Evolutionary conservation across 441 rosid species (phyloP).

Genomic region (Bruguiera hainesii): DNA sequence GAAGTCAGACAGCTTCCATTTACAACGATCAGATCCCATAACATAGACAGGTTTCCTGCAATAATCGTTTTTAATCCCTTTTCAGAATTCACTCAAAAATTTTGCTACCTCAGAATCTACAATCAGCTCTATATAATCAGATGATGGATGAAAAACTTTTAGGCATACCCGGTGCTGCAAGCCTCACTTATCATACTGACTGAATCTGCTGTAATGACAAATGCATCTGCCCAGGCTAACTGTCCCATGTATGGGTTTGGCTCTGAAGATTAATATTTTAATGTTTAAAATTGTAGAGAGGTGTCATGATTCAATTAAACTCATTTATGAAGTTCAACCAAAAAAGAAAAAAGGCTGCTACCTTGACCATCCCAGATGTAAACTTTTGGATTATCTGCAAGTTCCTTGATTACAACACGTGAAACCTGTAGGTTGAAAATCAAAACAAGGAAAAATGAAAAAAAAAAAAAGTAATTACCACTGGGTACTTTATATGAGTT

Average conservation of each 20-base stretch:
- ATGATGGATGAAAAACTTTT: slow-evolving; percentile 3
- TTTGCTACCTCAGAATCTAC: background rate
- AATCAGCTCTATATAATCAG: background rate
- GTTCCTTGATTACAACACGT: slow-evolving; percentile 49
- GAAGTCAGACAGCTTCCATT: slow-evolving; percentile 83
- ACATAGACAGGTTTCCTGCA: slow-evolving; percentile 91
- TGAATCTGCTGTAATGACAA: slow-evolving; percentile 89
- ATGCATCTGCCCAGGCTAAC: slow-evolving; percentile 97
- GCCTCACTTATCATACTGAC: slow-evolving; percentile 93
- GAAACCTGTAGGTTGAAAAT: slow-evolving; percentile 44
- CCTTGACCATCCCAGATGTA: slow-evolving; percentile 88
- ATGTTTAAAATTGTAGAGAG: slow-evolving; percentile 9
- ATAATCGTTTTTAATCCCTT: slow-evolving; percentile 1
- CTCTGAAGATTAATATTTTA: slow-evolving; percentile 41
- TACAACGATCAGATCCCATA: slow-evolving; percentile 74
- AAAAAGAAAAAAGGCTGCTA: slow-evolving; percentile 12
- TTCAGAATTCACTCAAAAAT: slow-evolving; percentile 3
- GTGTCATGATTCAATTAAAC: background rate
- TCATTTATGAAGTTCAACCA: slow-evolving; percentile 7
- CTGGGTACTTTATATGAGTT: background rate
- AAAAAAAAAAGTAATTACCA: background rate
- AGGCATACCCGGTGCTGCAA: slow-evolving; percentile 87
- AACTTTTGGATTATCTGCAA: slow-evolving; percentile 68
- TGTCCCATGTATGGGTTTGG: slow-evolving; percentile 88
- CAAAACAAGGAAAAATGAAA: background rate